Evolutionary conservation across 805 yeast species (phyloP).

Genomic region (Maudiozyma turicensis): DNA sequence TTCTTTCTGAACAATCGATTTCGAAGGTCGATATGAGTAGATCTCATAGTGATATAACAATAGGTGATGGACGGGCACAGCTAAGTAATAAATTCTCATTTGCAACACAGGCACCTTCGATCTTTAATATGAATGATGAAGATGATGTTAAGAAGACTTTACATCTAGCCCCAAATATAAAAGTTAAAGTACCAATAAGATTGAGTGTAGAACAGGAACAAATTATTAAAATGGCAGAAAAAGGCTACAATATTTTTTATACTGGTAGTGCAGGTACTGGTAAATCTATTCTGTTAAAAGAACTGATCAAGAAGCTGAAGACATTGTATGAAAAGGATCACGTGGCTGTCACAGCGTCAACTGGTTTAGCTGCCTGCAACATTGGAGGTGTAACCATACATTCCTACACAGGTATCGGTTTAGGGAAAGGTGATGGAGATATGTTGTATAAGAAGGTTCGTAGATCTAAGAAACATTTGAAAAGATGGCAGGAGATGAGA

Average conservation of each 20-base stretch:
- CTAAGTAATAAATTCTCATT: conserved; percentile 24
- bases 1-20: background rate
- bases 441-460: conserved; percentile 43
- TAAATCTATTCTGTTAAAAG: conserved; percentile 73
- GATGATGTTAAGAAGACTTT: conserved; percentile 5
- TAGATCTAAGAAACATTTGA: conserved; percentile 38
- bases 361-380: conserved; percentile 77
- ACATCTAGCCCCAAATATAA: conserved; percentile 15
- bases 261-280: conserved; percentile 99
- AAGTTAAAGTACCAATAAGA: conserved; percentile 23
- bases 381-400: conserved; percentile 73
- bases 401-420: conserved; percentile 69
- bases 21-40: background rate
- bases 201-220: conserved; percentile 54
- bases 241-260: conserved; percentile 67
- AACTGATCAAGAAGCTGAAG: conserved; percentile 46
- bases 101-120: conserved; percentile 24
- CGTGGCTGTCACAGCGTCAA: conserved; percentile 75
- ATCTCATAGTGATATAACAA: background rate
- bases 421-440: conserved; percentile 47
- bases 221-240: conserved; percentile 53
- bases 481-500: conserved; percentile 45
- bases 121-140: conserved; percentile 3
- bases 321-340: conserved; percentile 36
- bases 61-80: background rate